phyloP scores from a whole-genome alignment of 2,329 filamentous ascomycete species.

The Colletotrichum aenigma region DNA sequence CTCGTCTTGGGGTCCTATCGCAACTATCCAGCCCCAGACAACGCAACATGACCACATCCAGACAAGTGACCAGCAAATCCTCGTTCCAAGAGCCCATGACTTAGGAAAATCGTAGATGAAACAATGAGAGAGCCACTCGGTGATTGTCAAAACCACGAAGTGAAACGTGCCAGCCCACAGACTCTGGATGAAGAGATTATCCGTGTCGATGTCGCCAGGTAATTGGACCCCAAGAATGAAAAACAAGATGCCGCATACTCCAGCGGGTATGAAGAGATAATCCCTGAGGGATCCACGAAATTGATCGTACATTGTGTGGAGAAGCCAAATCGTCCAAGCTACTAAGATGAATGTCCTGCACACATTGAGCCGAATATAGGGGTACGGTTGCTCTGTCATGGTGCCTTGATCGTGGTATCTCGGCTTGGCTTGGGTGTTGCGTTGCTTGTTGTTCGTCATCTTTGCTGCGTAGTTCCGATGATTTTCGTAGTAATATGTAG shows the following conservation, averaged over 20 bases:
- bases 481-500: background rate
- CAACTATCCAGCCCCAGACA: background rate
- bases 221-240: background rate
- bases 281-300: background rate
- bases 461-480: background rate
- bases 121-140: background rate
- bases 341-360: background rate
- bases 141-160: background rate
- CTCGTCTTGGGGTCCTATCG: background rate
- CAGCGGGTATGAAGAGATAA: background rate
- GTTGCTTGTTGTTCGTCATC: background rate
- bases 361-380: background rate
- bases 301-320: background rate
- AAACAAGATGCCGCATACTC: background rate
- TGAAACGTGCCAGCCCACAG: background rate
- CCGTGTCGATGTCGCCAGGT: background rate
- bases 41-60: background rate
- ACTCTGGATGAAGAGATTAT: background rate
- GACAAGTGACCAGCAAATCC: background rate
- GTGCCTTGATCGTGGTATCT: background rate
- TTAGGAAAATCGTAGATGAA: background rate
- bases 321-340: background rate
- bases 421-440: background rate
- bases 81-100: background rate
- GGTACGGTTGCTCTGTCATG: background rate